Conservation (phyloP, 306 rosid genomes). For the Pyrus bretschneideri region DNA sequence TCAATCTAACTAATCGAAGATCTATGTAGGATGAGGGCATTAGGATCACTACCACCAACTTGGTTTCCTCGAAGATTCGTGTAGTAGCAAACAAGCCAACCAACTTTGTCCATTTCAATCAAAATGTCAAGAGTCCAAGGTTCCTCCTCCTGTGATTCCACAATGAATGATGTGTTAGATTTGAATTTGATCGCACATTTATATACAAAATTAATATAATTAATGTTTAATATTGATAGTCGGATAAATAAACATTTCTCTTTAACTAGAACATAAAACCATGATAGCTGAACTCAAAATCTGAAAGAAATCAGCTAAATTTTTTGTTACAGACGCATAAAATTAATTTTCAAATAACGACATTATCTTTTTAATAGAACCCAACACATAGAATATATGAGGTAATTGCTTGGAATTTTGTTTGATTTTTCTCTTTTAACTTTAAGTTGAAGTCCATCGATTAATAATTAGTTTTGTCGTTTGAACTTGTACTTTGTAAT, state of each 20-base stretch:
- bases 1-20: neutral
- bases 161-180: neutral
- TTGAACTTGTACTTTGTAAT: conserved; percentile 18
- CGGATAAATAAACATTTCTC: neutral
- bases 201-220: neutral
- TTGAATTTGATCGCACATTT: neutral
- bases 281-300: neutral
- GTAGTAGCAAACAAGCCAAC: neutral
- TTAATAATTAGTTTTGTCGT: neutral
- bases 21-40: neutral
- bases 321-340: too few species aligned
- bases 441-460: neutral
- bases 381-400: neutral
- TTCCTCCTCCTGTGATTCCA: neutral
- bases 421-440: neutral
- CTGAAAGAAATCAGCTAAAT: too few species aligned
- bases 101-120: conserved; percentile 2
- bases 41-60: conserved; percentile 1
- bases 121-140: neutral
- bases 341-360: too few species aligned
- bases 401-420: neutral
- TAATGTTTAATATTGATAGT: too few species aligned
- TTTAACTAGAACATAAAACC: neutral
- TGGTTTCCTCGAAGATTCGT: conserved; percentile 10
- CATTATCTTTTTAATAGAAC: neutral